Base-by-base conservation (phyloP, 257 asterid genomes). In the Apocynum venetum region DNA sequence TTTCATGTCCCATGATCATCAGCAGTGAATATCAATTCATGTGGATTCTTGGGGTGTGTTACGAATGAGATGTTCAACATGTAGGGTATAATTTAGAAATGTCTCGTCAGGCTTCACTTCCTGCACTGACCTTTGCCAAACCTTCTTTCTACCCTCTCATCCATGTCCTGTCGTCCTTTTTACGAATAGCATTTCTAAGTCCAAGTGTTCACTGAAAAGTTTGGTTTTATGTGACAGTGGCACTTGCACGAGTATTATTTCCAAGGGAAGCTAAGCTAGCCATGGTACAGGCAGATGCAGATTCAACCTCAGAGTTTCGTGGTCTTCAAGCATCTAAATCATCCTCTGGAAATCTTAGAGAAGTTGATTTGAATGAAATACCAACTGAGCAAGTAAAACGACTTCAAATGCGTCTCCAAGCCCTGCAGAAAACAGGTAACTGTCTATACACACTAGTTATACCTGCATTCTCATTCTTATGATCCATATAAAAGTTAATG, bases 251-350 rank as follows among this genome's bases (percentile, higher is more conserved):
- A 55, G 75, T 88, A 47, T 75, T 91, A 75, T 94, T 89, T 78
- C 98, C 98, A 13, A 78, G 66, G 38, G 93, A 94, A 89, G 98
- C 98, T 25, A 87, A 77, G 57, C 52, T 94, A 76, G 98, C 98
- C 11, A 94, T 92, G 98, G 90, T 90, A 81, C 82, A 82, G 82
- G 97, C 97, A 69, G 83, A 88, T 68, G 97, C 93, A 8, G 93
- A 89, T 75, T 81, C 88, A 25, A 94, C 98, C 15, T 78, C 71
- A 46, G 93, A 90, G 84, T 94, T 92, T 76, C 77, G 85, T 14
- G 97, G 97, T 15, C 88, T 93, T 59, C 79, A 93, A 41, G 84
- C 92, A n/a, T 67, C 92, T 13, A 86, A 87, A 72, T 89, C 91
- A 14, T 61, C 83, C 0, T 77, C 68, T 57, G 88, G 85, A 53